A percentile compares a stretch with the other conserved stretches of the same genome.
Evolutionary conservation across 164 flowering plant species (phyloP).

Genomic region (Aristolochia fimbriata): DNA sequence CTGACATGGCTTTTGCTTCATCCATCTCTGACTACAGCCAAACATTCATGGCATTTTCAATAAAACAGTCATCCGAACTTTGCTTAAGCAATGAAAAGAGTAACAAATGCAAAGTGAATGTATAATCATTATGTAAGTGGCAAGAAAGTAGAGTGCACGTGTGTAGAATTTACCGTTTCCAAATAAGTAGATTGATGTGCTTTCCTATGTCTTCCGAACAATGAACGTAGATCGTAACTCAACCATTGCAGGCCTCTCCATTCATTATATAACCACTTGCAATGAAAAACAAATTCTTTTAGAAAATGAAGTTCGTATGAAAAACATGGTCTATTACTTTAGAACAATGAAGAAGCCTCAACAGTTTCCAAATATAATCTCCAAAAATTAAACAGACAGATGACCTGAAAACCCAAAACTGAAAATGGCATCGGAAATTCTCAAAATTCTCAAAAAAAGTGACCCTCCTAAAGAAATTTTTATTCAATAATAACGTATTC

Average conservation of each 20-base stretch:
- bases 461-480: too few relatives aligned
- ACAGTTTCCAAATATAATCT: background rate
- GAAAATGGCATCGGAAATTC: too few relatives aligned
- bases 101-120: background rate
- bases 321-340: background rate
- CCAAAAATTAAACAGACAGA: background rate
- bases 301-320: too few relatives aligned
- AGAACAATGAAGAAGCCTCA: background rate
- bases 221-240: slow-evolving; percentile 42
- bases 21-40: too few relatives aligned
- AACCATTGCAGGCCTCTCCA: slow-evolving; percentile 66
- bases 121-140: background rate
- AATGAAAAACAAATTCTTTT: background rate
- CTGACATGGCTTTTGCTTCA: too few relatives aligned
- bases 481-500: too few relatives aligned
- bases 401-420: background rate
- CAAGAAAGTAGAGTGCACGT: background rate
- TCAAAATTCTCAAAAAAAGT: too few relatives aligned
- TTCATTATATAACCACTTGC: slow-evolving; percentile 33
- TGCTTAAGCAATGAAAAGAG: background rate
- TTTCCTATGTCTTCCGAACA: slow-evolving; percentile 41
- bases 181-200: slow-evolving; percentile 32
- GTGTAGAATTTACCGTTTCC: slow-evolving; percentile 39
- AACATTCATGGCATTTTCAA: background rate
- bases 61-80: background rate